phyloP scores from a whole-genome alignment of 116 monocot genomes.

The Papilionanthe hybrid region DNA sequence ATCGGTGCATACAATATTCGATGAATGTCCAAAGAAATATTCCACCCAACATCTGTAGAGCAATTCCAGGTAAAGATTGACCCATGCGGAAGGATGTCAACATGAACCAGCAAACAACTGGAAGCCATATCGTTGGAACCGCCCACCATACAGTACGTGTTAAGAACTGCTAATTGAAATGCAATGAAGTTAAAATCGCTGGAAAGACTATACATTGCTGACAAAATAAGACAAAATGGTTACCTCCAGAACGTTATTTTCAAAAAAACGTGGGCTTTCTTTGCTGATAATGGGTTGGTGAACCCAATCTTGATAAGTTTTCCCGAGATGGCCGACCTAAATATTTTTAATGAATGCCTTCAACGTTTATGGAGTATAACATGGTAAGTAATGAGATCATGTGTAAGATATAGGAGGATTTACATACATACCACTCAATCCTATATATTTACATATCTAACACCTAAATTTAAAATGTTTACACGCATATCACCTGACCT shows the following conservation, averaged over 20 bases:
- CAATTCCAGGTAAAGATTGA: constrained; percentile 39
- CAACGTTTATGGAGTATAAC: background rate
- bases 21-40: constrained; percentile 74
- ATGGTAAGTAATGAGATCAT: background rate
- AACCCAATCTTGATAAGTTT: constrained; percentile 88
- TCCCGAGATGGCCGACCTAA: constrained; percentile 90
- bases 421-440: too few relatives aligned
- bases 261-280: constrained; percentile 82
- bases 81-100: constrained; percentile 46
- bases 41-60: constrained; percentile 40
- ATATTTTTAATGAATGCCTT: background rate
- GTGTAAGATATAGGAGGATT: background rate
- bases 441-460: too few relatives aligned
- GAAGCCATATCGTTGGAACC: constrained; percentile 76
- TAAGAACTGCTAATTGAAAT: constrained; percentile 37
- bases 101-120: constrained; percentile 64
- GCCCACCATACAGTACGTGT: constrained; percentile 74
- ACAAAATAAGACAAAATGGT: background rate
- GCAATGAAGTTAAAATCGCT: constrained; percentile 10
- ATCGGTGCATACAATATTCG: constrained; percentile 84
- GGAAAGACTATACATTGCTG: background rate
- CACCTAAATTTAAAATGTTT: too few relatives aligned
- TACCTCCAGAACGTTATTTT: constrained; percentile 70
- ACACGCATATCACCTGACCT: too few relatives aligned
- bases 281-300: constrained; percentile 89